phyloP scores from a whole-genome alignment of 2,329 filamentous ascomycete species.

The Scedosporium aurantiacum region DNA sequence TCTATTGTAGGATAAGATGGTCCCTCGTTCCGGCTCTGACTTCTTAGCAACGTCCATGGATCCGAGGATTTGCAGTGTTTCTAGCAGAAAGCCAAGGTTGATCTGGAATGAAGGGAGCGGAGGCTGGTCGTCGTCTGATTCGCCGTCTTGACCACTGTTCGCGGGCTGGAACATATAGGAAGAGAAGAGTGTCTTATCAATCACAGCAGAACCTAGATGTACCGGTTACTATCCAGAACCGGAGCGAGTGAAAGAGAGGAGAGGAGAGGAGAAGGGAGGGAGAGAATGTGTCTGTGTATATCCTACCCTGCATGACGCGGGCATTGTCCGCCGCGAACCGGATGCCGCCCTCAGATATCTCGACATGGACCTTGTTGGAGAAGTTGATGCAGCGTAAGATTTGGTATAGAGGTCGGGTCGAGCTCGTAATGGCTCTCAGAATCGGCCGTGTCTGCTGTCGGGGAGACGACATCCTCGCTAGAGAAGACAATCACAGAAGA shows the following conservation, averaged over 20 bases:
- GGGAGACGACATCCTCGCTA: not conserved
- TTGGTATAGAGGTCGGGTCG: slow-evolving; percentile 63
- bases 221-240: slow-evolving; percentile 6
- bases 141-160: slow-evolving; percentile 16
- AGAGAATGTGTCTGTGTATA: not conserved
- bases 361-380: slow-evolving; percentile 48
- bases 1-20: slow-evolving; percentile 45
- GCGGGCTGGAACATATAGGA: slow-evolving; percentile 59
- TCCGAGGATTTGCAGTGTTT: slow-evolving; percentile 91
- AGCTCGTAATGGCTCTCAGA: slow-evolving; percentile 67
- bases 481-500: slow-evolving; percentile 14
- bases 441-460: slow-evolving; percentile 33
- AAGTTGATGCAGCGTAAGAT: slow-evolving; percentile 48
- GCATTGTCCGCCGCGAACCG: slow-evolving; percentile 82
- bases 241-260: not conserved
- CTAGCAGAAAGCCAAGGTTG: slow-evolving; percentile 74
- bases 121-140: slow-evolving; percentile 25
- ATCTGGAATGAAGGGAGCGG: slow-evolving; percentile 69
- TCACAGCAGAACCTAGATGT: slow-evolving; percentile 49
- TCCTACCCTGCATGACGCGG: slow-evolving; percentile 75
- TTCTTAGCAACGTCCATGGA: slow-evolving; percentile 58
- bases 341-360: slow-evolving; percentile 75
- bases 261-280: no score
- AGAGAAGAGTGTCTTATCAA: slow-evolving; percentile 82
- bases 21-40: slow-evolving; percentile 47